Conservation (phyloP, 257 asterid genomes). For the Misopates orontium region DNA sequence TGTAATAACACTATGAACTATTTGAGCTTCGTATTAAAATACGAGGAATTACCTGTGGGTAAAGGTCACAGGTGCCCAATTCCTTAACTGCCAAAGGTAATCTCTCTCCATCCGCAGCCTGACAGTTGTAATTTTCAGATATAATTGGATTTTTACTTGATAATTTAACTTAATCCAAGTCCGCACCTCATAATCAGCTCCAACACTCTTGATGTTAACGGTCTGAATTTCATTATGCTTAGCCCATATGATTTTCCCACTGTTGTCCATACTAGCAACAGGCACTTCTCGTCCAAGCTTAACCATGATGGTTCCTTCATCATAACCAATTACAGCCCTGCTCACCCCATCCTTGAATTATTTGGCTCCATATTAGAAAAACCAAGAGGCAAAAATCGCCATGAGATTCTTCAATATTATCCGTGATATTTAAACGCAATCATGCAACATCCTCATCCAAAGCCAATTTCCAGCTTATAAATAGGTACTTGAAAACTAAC, state of each 20-base stretch:
- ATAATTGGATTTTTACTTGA: constrained; percentile 16
- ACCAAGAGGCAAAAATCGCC: constrained; percentile 4
- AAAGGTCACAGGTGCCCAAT: constrained; percentile 96
- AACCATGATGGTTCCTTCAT: constrained; percentile 98
- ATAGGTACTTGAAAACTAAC: constrained; percentile 17
- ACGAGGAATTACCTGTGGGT: constrained; percentile 79
- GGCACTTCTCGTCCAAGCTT: constrained; percentile 98
- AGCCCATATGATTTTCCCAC: constrained; percentile 98
- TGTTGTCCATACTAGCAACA: constrained; percentile 93
- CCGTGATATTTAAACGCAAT: too few species aligned
- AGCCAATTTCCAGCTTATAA: constrained; percentile 4
- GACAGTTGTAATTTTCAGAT: constrained; percentile 33
- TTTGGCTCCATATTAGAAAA: constrained; percentile 27
- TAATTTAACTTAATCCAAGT: constrained; percentile 6
- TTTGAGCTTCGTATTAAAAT: too few species aligned
- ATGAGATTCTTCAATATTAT: constrained; percentile 16
- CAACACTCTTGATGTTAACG: constrained; percentile 92
- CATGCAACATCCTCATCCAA: constrained; percentile 24
- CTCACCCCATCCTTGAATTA: constrained; percentile 26
- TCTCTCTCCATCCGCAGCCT: constrained; percentile 98
- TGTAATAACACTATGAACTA: background rate
- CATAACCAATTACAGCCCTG: constrained; percentile 97
- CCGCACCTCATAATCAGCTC: constrained; percentile 87
- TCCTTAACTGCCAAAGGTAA: constrained; percentile 94
- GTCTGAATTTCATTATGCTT: constrained; percentile 98